phyloP scores from a whole-genome alignment of 352 stramenopile genomes.

The Globisporangium canariense region DNA sequence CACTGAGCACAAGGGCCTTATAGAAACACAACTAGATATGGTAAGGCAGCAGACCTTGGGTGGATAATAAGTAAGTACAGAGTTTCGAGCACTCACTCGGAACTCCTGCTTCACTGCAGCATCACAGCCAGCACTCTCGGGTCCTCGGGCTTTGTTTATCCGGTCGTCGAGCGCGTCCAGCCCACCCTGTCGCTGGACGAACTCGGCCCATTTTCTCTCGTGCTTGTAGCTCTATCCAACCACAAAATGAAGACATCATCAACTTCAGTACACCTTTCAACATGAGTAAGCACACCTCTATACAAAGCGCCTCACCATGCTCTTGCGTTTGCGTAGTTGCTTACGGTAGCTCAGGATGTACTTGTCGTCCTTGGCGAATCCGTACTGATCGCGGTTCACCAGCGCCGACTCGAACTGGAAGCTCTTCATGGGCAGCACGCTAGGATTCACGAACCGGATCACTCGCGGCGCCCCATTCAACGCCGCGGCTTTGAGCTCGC shows the following conservation, averaged over 20 bases:
- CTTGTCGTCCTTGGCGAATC: constrained; percentile 55
- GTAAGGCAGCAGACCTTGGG: neutral
- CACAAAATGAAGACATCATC: neutral
- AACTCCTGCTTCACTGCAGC: neutral
- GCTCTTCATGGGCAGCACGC: constrained; percentile 29
- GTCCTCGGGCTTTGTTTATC: constrained; percentile 16
- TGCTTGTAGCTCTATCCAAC: constrained; percentile 30
- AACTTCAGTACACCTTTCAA: neutral
- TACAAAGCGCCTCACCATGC: constrained; percentile 16
- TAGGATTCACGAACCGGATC: constrained; percentile 46
- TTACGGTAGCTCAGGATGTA: constrained; percentile 51
- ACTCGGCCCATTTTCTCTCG: constrained; percentile 40
- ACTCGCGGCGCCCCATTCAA: constrained; percentile 22
- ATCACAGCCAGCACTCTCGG: neutral
- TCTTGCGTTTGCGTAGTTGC: constrained; percentile 36
- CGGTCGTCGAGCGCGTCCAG: constrained; percentile 31
- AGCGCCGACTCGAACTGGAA: constrained; percentile 30
- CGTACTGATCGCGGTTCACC: constrained; percentile 54
- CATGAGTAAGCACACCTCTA: neutral
- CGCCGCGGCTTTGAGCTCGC: constrained; percentile 21
- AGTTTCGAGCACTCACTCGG: neutral
- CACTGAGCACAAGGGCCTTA: constrained; percentile 37
- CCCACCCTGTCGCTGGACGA: constrained; percentile 33
- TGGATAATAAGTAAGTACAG: neutral
- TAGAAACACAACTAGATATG: neutral